Evolutionary conservation across 441 rosid genomes (phyloP).

Genomic region (Erodium trifolium): DNA sequence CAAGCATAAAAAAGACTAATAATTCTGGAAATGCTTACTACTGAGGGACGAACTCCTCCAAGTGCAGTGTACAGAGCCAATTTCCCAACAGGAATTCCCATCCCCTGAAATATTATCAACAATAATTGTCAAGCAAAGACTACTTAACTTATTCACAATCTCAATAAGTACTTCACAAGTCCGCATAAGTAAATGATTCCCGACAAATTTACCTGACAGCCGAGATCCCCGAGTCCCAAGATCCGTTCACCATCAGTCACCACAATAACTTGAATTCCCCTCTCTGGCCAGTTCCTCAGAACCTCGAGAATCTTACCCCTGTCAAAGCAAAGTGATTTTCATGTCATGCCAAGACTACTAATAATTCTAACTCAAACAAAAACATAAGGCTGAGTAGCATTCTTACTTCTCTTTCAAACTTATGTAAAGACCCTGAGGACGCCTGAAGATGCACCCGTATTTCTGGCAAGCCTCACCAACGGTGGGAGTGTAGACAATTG

Average conservation of each 20-base stretch:
- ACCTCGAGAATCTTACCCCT: conserved; percentile 72
- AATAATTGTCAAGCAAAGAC: neutral
- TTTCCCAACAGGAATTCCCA: conserved; percentile 28
- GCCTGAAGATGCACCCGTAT: conserved; percentile 67
- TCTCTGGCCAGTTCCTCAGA: conserved; percentile 79
- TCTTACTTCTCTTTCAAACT: conserved; percentile 66
- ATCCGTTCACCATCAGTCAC: conserved; percentile 94
- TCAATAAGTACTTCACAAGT: neutral
- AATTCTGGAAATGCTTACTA: conserved; percentile 9
- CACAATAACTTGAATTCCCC: conserved; percentile 56
- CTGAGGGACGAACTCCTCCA: conserved; percentile 18
- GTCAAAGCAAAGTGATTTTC: conserved; percentile 7
- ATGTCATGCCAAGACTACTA: conserved; percentile 3
- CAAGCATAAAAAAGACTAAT: neutral
- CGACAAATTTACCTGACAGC: conserved; percentile 61
- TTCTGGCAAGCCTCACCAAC: conserved; percentile 94
- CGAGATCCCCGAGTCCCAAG: conserved; percentile 87
- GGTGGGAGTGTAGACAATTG: conserved; percentile 79
- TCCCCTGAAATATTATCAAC: conserved; percentile 31
- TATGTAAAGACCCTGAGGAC: conserved; percentile 79
- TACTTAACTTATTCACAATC: neutral
- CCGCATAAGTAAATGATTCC: neutral
- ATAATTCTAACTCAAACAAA: neutral
- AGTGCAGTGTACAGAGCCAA: conserved; percentile 24
- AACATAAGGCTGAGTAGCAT: neutral